Evolutionary conservation across 2,329 filamentous ascomycete species (phyloP), one percentile per base, ranked within the genome.

Genomic region (Penicillium expansum): DNA sequence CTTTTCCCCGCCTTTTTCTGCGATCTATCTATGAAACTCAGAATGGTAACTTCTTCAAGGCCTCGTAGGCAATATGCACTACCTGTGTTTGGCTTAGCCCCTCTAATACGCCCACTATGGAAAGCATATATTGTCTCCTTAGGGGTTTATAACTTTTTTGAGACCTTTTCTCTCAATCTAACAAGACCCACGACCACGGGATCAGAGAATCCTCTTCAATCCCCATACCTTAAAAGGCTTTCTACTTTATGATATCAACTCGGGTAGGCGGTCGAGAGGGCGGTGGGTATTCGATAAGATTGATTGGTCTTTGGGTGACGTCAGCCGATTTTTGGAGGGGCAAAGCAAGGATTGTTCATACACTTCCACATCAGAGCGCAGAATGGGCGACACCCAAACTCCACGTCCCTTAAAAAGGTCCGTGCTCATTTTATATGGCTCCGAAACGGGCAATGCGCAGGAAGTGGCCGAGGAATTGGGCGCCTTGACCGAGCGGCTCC

Each of bases 391-490:
- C 52, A 59, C 55, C 27, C 61, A 54, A 43, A 48, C 55, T 20
- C 41, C 54, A 30, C 47, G 49, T 32, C 52, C 42, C 27, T 52
- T 50, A 43, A 66, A 48, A 41, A 61, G 82, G 64, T 82, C 77
- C 41, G 85, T 83, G 50, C 83, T 96, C 63, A 82, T 99, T 56
- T 82, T 96, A 33, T 99, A 96, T 76, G 94, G 91, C 54, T 95
- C 93, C 38, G 94, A 99, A 78, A 97, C 92, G 22, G 94, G 94
- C 55, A 97, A 94, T 70, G 88, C 91, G 53, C 90, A 96, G 74
- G 93, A 97, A 75, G 85, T 93, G 61, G 93, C 94, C 20, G 87
- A 91, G 68, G 91, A 97, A 71, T 79, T 97, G 60, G 90, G 88
- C 38, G 82, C 86, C 39, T 75, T 90, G 62, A 83, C 86, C 35